Evolutionary conservation across 2,329 filamentous ascomycete genomes (phyloP).

Genomic region (Phialophora macrospora): DNA sequence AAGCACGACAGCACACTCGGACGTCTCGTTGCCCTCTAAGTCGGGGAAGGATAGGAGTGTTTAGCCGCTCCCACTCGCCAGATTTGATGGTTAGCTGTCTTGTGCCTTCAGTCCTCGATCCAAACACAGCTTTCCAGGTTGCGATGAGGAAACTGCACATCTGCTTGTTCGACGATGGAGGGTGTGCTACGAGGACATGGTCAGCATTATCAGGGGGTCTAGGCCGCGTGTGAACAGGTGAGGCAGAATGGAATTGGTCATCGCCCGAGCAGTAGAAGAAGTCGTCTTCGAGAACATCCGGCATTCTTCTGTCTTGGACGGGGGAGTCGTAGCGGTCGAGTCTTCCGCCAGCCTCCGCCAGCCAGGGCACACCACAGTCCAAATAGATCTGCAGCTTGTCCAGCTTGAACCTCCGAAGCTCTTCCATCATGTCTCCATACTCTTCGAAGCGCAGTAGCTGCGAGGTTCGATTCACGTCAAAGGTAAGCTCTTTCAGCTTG

Average conservation of each 20-base stretch:
- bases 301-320: neutral
- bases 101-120: slow-evolving; percentile 17
- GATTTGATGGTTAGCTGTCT: slow-evolving; percentile 34
- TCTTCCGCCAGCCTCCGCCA: neutral
- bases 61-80: slow-evolving; percentile 34
- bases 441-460: slow-evolving; percentile 18
- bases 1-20: slow-evolving; percentile 24
- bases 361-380: slow-evolving; percentile 23
- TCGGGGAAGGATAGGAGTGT: neutral
- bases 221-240: neutral
- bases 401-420: slow-evolving; percentile 29
- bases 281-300: neutral
- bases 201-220: neutral
- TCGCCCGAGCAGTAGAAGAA: slow-evolving; percentile 16
- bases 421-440: slow-evolving; percentile 21
- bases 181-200: neutral
- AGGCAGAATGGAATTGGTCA: slow-evolving; percentile 3
- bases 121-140: slow-evolving; percentile 33
- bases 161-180: slow-evolving; percentile 22
- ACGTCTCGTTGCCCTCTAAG: slow-evolving; percentile 13
- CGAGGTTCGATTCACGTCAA: slow-evolving; percentile 31
- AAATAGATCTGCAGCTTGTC: slow-evolving; percentile 35
- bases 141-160: slow-evolving; percentile 21
- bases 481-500: slow-evolving; percentile 25
- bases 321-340: neutral